phyloP scores from a whole-genome alignment of 495 filamentous ascomycete genomes.

The Neurospora sp. region DNA sequence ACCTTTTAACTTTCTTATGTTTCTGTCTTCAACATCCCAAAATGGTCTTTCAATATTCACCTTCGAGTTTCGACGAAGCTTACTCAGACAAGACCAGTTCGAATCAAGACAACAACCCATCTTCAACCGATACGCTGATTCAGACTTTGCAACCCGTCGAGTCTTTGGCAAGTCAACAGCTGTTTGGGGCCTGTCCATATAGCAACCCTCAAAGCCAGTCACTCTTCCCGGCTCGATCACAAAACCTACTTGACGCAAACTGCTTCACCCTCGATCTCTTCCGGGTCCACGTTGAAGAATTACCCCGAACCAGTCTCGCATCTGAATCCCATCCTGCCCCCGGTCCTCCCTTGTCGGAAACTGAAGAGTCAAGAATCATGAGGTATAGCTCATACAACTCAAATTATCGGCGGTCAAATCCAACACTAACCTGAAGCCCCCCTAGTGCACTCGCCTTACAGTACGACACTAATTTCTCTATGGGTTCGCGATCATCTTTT shows the following conservation, averaged over 20 bases:
- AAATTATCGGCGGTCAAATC: neutral
- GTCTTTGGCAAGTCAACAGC: conserved; percentile 7
- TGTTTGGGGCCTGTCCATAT: conserved; percentile 18
- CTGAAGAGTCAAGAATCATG: conserved; percentile 23
- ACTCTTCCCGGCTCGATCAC: conserved; percentile 19
- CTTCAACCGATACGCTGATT: conserved; percentile 26
- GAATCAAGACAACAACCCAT: conserved; percentile 25
- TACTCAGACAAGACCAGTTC: conserved; percentile 38
- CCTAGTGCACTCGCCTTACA: conserved; percentile 35
- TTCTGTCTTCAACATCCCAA: conserved; percentile 3
- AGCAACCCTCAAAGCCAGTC: conserved; percentile 10
- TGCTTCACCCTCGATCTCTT: conserved; percentile 18
- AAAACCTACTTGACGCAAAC: conserved; percentile 19
- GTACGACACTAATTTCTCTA: conserved; percentile 34
- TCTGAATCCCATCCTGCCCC: neutral
- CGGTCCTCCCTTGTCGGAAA: neutral
- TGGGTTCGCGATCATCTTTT: conserved; percentile 34
- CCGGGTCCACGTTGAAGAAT: neutral
- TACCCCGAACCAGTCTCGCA: neutral
- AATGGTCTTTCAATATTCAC: conserved; percentile 25
- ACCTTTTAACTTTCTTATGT: conserved; percentile 4
- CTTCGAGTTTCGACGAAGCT: conserved; percentile 25
- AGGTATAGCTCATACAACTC: conserved; percentile 23
- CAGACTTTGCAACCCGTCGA: conserved; percentile 25
- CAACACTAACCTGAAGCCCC: conserved; percentile 1